Percentiles rank a stretch among this genome's conserved stretches.
Conservation (phyloP, 2,329 filamentous ascomycete species). For the Colletotrichum horii region DNA sequence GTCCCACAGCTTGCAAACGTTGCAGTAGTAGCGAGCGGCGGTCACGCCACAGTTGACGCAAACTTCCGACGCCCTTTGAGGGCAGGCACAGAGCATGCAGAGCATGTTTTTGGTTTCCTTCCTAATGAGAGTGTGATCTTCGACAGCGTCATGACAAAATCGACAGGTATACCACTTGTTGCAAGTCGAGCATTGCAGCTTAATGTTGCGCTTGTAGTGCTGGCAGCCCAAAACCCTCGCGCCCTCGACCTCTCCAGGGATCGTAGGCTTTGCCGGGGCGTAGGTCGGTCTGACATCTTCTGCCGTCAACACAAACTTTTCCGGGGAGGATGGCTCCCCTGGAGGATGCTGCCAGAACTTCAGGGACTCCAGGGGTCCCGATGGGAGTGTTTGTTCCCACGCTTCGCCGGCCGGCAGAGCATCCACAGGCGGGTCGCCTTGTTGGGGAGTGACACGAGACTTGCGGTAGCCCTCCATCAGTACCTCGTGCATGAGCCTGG, state of each 20-base stretch:
- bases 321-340: conserved; percentile 40
- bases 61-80: conserved; percentile 80
- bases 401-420: conserved; percentile 25
- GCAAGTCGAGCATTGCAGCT: conserved; percentile 91
- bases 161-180: conserved; percentile 93
- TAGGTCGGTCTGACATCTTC: conserved; percentile 73
- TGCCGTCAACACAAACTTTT: conserved; percentile 57
- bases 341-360: conserved; percentile 63
- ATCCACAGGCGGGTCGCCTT: neutral
- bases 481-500: conserved; percentile 71
- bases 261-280: conserved; percentile 57
- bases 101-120: conserved; percentile 93
- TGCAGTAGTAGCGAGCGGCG: conserved; percentile 90
- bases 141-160: conserved; percentile 86
- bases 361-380: conserved; percentile 56
- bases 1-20: conserved; percentile 96
- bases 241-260: conserved; percentile 49
- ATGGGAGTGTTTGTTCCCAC: conserved; percentile 45
- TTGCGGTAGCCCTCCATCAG: conserved; percentile 71
- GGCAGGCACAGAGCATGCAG: conserved; percentile 91
- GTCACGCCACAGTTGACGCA: conserved; percentile 79
- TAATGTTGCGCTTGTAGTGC: conserved; percentile 96
- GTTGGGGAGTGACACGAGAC: conserved; percentile 28
- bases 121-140: conserved; percentile 80
- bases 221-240: conserved; percentile 72